Percentiles rank a stretch among this genome's conserved stretches.
Conservation (phyloP, 495 filamentous ascomycete species). For the Penicillium ucsense region DNA sequence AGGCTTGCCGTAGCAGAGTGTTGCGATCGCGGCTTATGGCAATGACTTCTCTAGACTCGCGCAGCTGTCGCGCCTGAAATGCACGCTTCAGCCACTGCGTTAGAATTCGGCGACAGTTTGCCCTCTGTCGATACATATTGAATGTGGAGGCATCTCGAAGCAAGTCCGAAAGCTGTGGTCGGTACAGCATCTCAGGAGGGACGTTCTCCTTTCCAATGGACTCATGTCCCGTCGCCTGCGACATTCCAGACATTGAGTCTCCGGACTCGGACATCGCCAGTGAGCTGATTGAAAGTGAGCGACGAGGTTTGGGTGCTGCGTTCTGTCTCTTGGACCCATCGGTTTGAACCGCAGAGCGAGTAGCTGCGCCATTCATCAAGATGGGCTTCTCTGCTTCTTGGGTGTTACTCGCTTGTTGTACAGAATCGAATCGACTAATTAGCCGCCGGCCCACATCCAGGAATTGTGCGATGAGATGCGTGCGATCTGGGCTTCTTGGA, state of each 20-base stretch:
- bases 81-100: slow-evolving; percentile 46
- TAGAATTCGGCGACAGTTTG: slow-evolving; percentile 37
- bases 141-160: slow-evolving; percentile 51
- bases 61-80: slow-evolving; percentile 31
- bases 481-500: slow-evolving; percentile 31
- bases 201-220: slow-evolving; percentile 19
- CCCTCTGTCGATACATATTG: slow-evolving; percentile 41
- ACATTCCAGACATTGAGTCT: slow-evolving; percentile 17
- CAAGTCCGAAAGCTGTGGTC: slow-evolving; percentile 46
- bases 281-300: slow-evolving; percentile 16
- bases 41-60: slow-evolving; percentile 35
- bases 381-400: slow-evolving; percentile 5
- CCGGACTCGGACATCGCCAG: slow-evolving; percentile 15
- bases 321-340: slow-evolving; percentile 27
- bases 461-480: slow-evolving; percentile 35
- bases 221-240: slow-evolving; percentile 17
- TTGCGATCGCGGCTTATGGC: slow-evolving; percentile 43
- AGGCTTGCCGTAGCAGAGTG: slow-evolving; percentile 45
- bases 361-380: slow-evolving; percentile 18
- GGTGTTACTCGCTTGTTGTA: slow-evolving; percentile 13
- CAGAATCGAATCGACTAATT: slow-evolving; percentile 25
- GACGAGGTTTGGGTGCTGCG: slow-evolving; percentile 10
- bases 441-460: slow-evolving; percentile 34
- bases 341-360: slow-evolving; percentile 28
- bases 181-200: slow-evolving; percentile 35